Conservation (phyloP, 306 rosid species). For the Prunus mira region DNA sequence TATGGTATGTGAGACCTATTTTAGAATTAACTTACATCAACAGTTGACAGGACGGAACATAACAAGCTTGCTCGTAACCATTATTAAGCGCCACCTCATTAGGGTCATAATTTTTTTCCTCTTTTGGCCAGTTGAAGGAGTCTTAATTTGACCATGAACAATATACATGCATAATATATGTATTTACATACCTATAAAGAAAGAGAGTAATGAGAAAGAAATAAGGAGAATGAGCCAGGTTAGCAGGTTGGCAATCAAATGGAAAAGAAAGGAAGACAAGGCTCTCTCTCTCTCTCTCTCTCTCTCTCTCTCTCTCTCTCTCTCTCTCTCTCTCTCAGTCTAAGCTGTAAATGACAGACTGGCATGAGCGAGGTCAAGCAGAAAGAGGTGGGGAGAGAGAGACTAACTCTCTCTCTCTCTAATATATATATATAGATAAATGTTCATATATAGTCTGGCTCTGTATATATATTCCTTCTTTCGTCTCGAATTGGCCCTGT, state of each 20-base stretch:
- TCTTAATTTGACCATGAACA: too few relatives aligned
- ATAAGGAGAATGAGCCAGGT: constrained; percentile 31
- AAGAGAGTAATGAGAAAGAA: background rate
- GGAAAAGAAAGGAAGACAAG: constrained; percentile 33
- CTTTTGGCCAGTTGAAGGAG: background rate
- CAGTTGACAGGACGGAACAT: background rate
- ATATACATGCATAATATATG: background rate
- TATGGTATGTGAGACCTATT: background rate
- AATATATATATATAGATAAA: constrained; percentile 8
- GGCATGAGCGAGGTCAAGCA: constrained; percentile 43
- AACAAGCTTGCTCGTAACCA: background rate
- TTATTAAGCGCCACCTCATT: background rate
- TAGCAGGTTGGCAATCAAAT: constrained; percentile 42
- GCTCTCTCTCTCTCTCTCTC: constrained; percentile 2
- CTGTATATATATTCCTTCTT: constrained; percentile 4
- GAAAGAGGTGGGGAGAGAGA: constrained; percentile 11
- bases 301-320: constrained; percentile 9
- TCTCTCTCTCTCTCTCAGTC: constrained; percentile 1
- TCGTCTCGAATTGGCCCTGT: constrained; percentile 24
- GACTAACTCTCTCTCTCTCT: constrained; percentile 23
- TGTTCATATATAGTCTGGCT: background rate
- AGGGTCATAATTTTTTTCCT: background rate
- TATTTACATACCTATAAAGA: background rate
- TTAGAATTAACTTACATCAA: background rate
- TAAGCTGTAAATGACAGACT: constrained; percentile 47